These are phyloP conservation scores for Jaltomata sinuosa DNA, from an alignment of 257 asterid species.

Conservation along the genomic window DNA sequence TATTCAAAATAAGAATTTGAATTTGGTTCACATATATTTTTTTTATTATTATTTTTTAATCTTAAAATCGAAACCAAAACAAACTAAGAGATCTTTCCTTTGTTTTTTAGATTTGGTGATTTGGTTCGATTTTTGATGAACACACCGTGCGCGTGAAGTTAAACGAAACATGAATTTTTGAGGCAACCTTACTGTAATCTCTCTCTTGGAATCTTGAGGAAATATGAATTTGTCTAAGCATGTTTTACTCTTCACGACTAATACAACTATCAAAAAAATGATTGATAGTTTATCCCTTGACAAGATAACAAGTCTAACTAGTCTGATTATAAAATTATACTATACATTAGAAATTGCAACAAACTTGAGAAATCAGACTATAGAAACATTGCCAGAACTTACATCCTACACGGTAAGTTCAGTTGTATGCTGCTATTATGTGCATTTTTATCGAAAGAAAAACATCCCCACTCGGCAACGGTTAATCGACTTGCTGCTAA, in stretches of 20 bases:
- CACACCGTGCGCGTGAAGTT: too few relatives aligned
- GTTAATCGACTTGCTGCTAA: not conserved
- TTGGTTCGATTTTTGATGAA: too few relatives aligned
- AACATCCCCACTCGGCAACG: not conserved
- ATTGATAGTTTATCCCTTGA: not conserved
- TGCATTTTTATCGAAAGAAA: not conserved
- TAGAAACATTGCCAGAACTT: not conserved
- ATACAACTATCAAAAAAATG: not conserved
- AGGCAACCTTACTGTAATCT: not conserved
- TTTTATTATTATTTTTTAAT: too few relatives aligned
- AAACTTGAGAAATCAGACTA: not conserved
- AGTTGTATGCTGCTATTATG: not conserved
- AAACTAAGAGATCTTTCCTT: too few relatives aligned
- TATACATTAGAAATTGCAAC: not conserved
- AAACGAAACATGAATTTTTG: too few relatives aligned
- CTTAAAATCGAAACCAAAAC: too few relatives aligned
- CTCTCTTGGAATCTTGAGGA: not conserved
- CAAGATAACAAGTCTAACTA: not conserved
- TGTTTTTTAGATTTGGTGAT: too few relatives aligned
- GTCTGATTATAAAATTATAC: not conserved
- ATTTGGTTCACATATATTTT: too few relatives aligned
- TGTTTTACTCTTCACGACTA: not conserved
- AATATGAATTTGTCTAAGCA: not conserved
- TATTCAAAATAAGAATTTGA: too few relatives aligned
- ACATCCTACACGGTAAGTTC: not conserved